Evolutionary conservation across 2,329 filamentous ascomycete genomes (phyloP), one percentile per base, ranked within the genome.

Genomic region (Bipolaris zeicola): DNA sequence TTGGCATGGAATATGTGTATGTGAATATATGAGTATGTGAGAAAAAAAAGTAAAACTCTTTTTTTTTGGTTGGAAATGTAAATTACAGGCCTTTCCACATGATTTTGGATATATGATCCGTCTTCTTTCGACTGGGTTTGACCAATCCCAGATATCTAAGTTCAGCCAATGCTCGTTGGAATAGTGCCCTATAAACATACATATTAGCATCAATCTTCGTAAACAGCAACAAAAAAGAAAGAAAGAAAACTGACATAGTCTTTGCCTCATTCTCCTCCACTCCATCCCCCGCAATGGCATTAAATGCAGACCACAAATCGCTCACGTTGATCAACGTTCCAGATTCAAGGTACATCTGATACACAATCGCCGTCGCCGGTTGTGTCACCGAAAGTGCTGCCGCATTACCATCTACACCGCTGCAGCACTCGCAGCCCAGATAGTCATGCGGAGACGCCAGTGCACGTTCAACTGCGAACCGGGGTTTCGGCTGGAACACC

Each of bases 111-210:
- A 98, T 80, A 77, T 98, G 94, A 73, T 98, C 95, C 22, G 88
- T 86, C 81, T 96, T 96, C 81, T 93, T 96, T 77, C 89, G 90
- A 70, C 89, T 98, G 59, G 85, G 83, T 79, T 95, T 97, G 59
- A 98, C 84, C 77, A 97, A 89, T 6, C 95, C 95, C 68, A 99
- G 81, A 51, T 88, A 85, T 74, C 88, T 89, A 73, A 99, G 77
- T 76, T 99, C 95, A 0, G 94, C 91, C 60, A 98, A 76, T 5
- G 86, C 90, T 58, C 87, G 85, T 76, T 97, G 97, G 77, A 98
- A 99, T 56, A 90, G 78, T 39, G 92, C 87, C 77, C 78, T 82
- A 8, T 1, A 26, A 26, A 24, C 3, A 68, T 22, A 64, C 34
- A 5, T 31, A 65, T 62, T 52, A 58, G 38, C 42, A 28, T 26